A percentile compares a stretch with the other conserved stretches of the same genome.
phyloP scores from a whole-genome alignment of 352 stramenopile genomes.

The Phytophthora meadii region DNA sequence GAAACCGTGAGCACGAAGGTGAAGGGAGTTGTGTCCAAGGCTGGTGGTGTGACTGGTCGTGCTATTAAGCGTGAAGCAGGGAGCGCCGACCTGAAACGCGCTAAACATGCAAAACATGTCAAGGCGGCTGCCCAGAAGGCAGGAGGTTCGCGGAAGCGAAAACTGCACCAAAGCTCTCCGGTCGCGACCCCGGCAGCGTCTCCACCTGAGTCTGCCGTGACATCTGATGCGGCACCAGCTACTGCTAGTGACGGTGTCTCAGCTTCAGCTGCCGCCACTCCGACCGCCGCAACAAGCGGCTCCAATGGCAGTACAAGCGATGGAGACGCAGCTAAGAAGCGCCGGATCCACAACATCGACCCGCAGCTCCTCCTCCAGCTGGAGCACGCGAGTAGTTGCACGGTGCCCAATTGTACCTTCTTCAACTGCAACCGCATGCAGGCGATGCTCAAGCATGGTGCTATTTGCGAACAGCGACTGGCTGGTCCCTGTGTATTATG shows the following conservation, averaged over 20 bases:
- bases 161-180: slow-evolving; percentile 58
- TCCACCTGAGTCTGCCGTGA: slow-evolving; percentile 4
- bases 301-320: slow-evolving; percentile 17
- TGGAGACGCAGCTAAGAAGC: slow-evolving; percentile 93
- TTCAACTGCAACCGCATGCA: slow-evolving; percentile 90
- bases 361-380: slow-evolving; percentile 86
- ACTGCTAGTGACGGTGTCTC: slow-evolving; percentile 3
- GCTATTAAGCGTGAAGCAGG: slow-evolving; percentile 53
- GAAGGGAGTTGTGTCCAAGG: slow-evolving; percentile 40
- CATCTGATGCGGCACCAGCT: background rate
- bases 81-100: slow-evolving; percentile 56
- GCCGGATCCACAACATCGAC: slow-evolving; percentile 90
- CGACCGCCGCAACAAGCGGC: slow-evolving; percentile 2
- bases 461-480: slow-evolving; percentile 83
- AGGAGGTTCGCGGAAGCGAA: slow-evolving; percentile 69
- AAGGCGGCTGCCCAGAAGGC: slow-evolving; percentile 41
- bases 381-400: slow-evolving; percentile 84
- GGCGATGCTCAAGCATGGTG: slow-evolving; percentile 91
- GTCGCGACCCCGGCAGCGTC: slow-evolving; percentile 18
- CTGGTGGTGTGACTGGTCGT: slow-evolving; percentile 25
- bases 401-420: slow-evolving; percentile 73
- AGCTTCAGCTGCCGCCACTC: slow-evolving; percentile 3
- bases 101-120: slow-evolving; percentile 42
- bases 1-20: slow-evolving; percentile 43
- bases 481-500: slow-evolving; percentile 84